Base-by-base conservation (phyloP, 2,329 filamentous ascomycete species). In the Dendryphion nanum region DNA sequence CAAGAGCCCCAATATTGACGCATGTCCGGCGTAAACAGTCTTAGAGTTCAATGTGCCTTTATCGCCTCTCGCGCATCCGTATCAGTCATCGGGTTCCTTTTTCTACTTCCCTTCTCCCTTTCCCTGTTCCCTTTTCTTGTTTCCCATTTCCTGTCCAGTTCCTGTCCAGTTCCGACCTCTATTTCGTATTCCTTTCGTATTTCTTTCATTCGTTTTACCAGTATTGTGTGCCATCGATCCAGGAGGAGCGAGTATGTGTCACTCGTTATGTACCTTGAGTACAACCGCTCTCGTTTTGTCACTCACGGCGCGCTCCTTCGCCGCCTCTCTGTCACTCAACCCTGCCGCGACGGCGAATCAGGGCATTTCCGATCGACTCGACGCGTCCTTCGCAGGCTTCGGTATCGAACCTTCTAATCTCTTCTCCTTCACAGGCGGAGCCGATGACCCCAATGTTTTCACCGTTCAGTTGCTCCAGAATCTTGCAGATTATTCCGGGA, bases 361-460 rank as follows among this genome's bases (percentile, higher is more conserved):
- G 20, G 39, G 45, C 26, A 55, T 64, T 23, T 68, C 63, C 5
- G 50, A 57, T 23, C 53, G 58, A 21, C 44, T 75, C 40, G 58
- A 66, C 48, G 64, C 68, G 6, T 70, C 69, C 2, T 75, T 70
- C 47, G 72, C 70, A 7, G 72, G 72, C 40, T 73, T 76, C 41
- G 73, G 74, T 30, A 75, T 76, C 44, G 74, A 77, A 59, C 68
- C 73, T 18, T 74, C 72, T 15, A 75, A 76, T 43, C 61, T 77
- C 6, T 76, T 72, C 56, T 72, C 72, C 35, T 77, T 73, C 53
- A 74, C 71, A 10, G 73, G 74, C 38, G 53, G 53, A 21, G n/a
- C n/a, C n/a, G 61, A 60, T 15, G 40, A 57, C 5, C 47, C 69
- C 14, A 77, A 77, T 48, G 30, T 55, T 7, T 51, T 76, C 19